A percentile compares a stretch with the other conserved stretches of the same genome.
phyloP scores from a whole-genome alignment of 2,329 filamentous ascomycete genomes.

The Torrubiella hemipterigena region DNA sequence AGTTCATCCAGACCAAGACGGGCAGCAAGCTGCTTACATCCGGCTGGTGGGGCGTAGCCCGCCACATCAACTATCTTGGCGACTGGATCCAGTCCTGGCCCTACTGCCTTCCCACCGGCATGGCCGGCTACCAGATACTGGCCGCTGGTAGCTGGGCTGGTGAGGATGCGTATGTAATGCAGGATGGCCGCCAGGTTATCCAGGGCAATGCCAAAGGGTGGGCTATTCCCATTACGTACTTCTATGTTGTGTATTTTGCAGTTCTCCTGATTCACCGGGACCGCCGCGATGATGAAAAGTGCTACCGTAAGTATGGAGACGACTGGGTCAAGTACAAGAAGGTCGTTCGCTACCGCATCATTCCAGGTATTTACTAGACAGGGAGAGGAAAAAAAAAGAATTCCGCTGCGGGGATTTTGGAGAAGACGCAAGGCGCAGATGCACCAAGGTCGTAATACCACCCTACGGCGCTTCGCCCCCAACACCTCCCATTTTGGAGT shows the following conservation, averaged over 20 bases:
- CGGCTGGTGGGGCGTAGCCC: constrained; percentile 86
- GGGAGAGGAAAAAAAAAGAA: no score
- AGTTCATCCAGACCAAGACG: constrained; percentile 72
- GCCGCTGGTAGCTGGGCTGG: constrained; percentile 36
- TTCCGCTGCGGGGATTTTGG: no score
- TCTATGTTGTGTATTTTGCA: constrained; percentile 88
- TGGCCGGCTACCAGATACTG: constrained; percentile 70
- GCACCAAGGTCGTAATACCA: no score
- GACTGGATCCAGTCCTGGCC: constrained; percentile 94
- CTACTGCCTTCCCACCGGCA: constrained; percentile 74
- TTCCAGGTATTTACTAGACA: constrained; percentile 72
- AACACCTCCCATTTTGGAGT: no score
- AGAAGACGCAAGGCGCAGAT: no score
- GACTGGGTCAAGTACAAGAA: constrained; percentile 87
- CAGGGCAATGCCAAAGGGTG: constrained; percentile 66
- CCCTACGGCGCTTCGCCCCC: no score
- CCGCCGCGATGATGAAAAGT: constrained; percentile 81
- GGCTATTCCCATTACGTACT: constrained; percentile 85
- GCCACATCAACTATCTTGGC: constrained; percentile 92
- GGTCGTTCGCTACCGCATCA: constrained; percentile 67
- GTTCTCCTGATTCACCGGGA: constrained; percentile 79
- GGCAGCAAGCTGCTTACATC: constrained; percentile 73
- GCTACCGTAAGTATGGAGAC: constrained; percentile 76
- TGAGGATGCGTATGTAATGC: constrained; percentile 43
- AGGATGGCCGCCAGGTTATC: constrained; percentile 52